Base-by-base conservation (phyloP, 2,329 filamentous ascomycete species). In the Penicillium polonicum region DNA sequence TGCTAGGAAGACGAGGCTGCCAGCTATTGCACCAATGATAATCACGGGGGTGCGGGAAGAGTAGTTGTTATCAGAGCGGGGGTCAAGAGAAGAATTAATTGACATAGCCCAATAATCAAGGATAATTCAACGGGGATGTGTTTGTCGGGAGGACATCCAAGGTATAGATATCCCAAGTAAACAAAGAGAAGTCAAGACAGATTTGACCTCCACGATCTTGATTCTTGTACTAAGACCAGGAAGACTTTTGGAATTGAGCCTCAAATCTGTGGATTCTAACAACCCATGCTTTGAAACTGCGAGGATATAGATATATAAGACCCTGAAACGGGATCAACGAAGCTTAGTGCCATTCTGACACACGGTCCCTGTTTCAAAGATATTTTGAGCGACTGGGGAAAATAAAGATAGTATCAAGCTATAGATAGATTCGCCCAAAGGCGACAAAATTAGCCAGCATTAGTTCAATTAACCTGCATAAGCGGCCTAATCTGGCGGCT, bases 341-440 rank as follows among this genome's bases (percentile, higher is more conserved):
- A 64, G 58, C 61, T 64, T 63, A 57, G 21, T 48, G 13, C 21
- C 39, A 45, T 54, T 31, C 53, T 58, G 39, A 57, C 63, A 63
- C 48, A 55, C 29, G 56, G 57, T 61, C 61, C 60, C 45, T 56
- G 64, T 65, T 63, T 65, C 63, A 64, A 48, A 50, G 58, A 58
- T 64, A 62, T 62, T 60, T 60, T 59, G 55, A 59, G 61, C 29
- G 10, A 31, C 51, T 44, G 35, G 27, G 41, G 41, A 60, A 38
- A 31, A 48, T 54, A 61, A 65, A 65, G 59, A 65, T 65, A 65
- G 63, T 57, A 62, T 48, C 52, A 63, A 61, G 56, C 64, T 61
- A 65, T 67, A 61, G 59, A 65, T 66, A 67, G 64, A 65, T 57
- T 33, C 5, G 2, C 48, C 35, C 46, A 58, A 66, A 61, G 21